These are phyloP conservation scores for Metschnikowia bowlesiae DNA, from an alignment of 805 yeast genomes.

Conservation along the genomic window DNA sequence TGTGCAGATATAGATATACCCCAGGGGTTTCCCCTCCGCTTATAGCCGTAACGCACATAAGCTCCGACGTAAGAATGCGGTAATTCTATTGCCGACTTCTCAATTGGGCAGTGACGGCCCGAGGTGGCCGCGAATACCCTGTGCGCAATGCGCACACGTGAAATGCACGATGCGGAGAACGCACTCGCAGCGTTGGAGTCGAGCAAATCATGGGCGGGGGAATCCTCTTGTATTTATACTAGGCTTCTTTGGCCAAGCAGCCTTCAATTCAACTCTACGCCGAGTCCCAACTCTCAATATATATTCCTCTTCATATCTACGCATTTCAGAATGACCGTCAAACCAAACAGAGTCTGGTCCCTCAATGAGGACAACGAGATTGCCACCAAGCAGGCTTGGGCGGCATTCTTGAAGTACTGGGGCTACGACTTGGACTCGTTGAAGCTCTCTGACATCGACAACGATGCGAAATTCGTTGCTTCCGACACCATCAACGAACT, in stretches of 20 bases:
- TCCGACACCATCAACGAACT: conserved; percentile 13
- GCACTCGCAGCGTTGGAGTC: conserved; percentile 2
- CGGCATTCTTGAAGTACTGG: conserved; percentile 47
- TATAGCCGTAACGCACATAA: conserved; percentile 1
- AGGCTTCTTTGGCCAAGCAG: background rate
- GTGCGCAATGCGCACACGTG: conserved; percentile 1
- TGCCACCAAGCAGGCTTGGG: conserved; percentile 68
- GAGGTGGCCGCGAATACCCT: background rate
- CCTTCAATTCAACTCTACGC: background rate
- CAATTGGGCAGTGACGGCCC: conserved; percentile 4
- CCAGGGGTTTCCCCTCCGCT: conserved; percentile 1
- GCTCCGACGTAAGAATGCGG: background rate
- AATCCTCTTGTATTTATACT: background rate
- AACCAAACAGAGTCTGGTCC: conserved; percentile 18
- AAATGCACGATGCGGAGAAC: conserved; percentile 5
- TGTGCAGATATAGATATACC: background rate
- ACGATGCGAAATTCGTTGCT: conserved; percentile 7
- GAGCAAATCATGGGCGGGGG: conserved; percentile 1
- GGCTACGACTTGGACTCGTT: conserved; percentile 16
- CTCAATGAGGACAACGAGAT: conserved; percentile 52
- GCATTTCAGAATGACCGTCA: conserved; percentile 5
- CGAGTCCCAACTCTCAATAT: background rate
- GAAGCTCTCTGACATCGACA: conserved; percentile 11
- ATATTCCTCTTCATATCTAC: background rate
- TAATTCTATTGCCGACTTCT: conserved; percentile 3